Evolutionary conservation across 176 grass and related monocot genomes (phyloP).

Genomic region (Hsuehochloa calcarea): DNA sequence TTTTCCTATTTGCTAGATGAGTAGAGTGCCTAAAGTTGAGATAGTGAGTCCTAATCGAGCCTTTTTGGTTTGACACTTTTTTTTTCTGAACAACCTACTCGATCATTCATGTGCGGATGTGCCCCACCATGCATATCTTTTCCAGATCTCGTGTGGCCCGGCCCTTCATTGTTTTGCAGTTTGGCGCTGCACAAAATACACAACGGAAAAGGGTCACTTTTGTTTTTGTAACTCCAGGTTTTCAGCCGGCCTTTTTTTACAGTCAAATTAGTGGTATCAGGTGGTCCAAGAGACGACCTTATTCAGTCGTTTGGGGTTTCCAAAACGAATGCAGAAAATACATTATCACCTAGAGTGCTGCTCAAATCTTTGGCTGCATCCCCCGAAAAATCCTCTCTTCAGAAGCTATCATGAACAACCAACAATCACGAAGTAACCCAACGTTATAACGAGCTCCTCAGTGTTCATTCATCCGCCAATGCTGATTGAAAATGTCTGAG

Average conservation of each 20-base stretch:
- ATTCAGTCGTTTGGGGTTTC: background rate
- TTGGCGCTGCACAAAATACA: background rate
- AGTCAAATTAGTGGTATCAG: background rate
- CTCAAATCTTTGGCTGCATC: conserved; percentile 25
- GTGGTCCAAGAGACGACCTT: conserved; percentile 24
- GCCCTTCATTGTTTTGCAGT: background rate
- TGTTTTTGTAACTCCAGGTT: conserved; percentile 9
- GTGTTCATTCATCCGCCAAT: background rate
- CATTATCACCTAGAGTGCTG: background rate
- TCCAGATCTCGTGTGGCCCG: background rate
- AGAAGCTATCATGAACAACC: conserved; percentile 8
- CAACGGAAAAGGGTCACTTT: conserved; percentile 12
- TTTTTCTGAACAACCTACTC: background rate
- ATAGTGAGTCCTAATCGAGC: background rate
- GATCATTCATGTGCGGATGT: conserved; percentile 14
- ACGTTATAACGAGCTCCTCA: background rate
- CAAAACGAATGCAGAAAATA: background rate
- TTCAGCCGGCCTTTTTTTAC: conserved; percentile 14
- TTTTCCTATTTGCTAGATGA: background rate
- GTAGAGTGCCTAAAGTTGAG: conserved; percentile 2
- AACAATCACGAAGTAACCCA: background rate
- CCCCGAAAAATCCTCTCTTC: conserved; percentile 34
- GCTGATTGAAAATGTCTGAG: background rate
- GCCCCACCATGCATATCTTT: conserved; percentile 8
- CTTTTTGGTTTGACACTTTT: background rate